Percentiles rank a stretch among this genome's conserved stretches.
These are phyloP conservation scores for Pythium myriotylum DNA, from an alignment of 352 stramenopile genomes.

Conservation along the genomic window DNA sequence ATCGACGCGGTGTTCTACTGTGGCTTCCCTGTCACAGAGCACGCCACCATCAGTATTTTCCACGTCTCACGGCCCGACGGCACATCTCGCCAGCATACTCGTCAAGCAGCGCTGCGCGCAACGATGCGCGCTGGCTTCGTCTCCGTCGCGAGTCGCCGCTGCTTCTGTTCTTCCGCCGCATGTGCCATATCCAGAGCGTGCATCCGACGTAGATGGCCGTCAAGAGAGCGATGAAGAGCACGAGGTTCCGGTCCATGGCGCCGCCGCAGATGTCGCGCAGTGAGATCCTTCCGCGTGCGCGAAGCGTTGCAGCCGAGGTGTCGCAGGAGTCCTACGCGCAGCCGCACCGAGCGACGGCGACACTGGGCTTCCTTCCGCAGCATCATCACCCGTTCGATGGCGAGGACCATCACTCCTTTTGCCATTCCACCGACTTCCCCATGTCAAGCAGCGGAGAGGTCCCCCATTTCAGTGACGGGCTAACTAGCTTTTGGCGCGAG, in stretches of 20 bases:
- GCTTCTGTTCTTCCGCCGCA: constrained; percentile 25
- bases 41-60: not conserved
- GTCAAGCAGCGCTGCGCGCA: constrained; percentile 37
- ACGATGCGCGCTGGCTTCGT: constrained; percentile 7
- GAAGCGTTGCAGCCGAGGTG: not conserved
- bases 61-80: too few species aligned
- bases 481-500: not conserved
- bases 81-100: constrained; percentile 22
- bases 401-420: constrained; percentile 4
- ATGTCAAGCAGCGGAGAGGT: not conserved
- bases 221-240: constrained; percentile 44
- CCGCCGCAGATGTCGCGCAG: not conserved
- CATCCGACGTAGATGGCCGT: constrained; percentile 37
- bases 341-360: not conserved
- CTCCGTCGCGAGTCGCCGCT: constrained; percentile 16
- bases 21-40: constrained; percentile 16
- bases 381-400: constrained; percentile 2
- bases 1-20: constrained; percentile 49
- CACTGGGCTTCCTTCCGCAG: not conserved
- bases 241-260: constrained; percentile 28
- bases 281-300: not conserved
- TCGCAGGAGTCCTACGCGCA: constrained; percentile 2
- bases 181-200: constrained; percentile 33
- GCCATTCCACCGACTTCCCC: not conserved
- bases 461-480: constrained; percentile 7